These are phyloP conservation scores for Fusarium nelsonii DNA, from an alignment of 2,329 filamentous ascomycete genomes.

Conservation along the genomic window DNA sequence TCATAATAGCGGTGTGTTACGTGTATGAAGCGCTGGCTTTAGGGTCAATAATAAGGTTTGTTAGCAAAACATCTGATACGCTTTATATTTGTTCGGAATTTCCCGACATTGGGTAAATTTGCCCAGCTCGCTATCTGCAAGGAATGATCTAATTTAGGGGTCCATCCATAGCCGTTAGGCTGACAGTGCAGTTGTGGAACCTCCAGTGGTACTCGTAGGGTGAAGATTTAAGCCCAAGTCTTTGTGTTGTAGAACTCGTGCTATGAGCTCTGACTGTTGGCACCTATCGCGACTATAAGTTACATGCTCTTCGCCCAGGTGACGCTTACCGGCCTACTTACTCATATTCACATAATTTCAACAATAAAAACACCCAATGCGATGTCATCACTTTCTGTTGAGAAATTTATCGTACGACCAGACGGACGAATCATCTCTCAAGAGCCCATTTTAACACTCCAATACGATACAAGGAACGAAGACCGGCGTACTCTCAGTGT, in stretches of 20 bases:
- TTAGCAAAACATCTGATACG: too few species aligned
- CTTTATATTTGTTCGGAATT: too few species aligned
- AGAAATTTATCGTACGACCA: neutral
- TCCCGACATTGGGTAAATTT: too few species aligned
- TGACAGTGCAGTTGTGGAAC: neutral
- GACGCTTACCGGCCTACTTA: neutral
- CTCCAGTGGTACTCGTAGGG: too few species aligned
- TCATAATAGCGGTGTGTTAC: too few species aligned
- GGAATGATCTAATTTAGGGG: neutral
- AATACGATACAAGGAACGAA: neutral
- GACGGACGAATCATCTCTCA: neutral
- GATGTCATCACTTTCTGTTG: neutral
- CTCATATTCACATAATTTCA: neutral
- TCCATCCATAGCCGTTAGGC: neutral
- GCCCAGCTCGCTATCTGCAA: too few species aligned
- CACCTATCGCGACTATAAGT: neutral
- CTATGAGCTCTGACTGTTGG: neutral
- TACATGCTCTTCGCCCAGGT: neutral
- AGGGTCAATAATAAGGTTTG: too few species aligned
- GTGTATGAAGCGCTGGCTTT: too few species aligned
- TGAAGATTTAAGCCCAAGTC: neutral
- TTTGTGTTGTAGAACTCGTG: neutral
- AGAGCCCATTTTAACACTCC: neutral
- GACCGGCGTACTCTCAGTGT: neutral
- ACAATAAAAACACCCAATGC: neutral